A percentile compares a stretch with the other conserved stretches of the same genome.
phyloP scores from a whole-genome alignment of 768 basidiomycete species.

The Galerina sulciceps region DNA sequence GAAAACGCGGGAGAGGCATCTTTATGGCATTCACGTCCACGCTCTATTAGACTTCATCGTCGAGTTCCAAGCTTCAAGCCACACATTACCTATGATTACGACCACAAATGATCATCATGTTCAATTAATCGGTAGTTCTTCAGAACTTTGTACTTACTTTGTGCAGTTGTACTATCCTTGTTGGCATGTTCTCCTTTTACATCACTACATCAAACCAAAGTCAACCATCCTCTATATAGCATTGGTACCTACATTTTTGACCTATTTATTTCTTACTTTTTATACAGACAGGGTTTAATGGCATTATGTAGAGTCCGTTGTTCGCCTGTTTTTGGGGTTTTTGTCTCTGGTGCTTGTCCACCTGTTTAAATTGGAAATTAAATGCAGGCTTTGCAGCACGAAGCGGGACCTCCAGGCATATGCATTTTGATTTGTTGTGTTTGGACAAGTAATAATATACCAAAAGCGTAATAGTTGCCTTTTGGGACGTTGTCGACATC shows the following conservation, averaged over 20 bases:
- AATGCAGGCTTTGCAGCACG: too few relatives aligned
- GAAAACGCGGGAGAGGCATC: conserved; percentile 12
- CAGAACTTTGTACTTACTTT: conserved; percentile 12
- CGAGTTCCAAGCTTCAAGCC: not conserved
- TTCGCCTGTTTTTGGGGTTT: too few relatives aligned
- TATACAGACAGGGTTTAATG: not conserved
- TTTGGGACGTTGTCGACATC: not conserved
- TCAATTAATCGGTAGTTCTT: conserved; percentile 9
- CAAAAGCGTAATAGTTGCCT: conserved; percentile 1
- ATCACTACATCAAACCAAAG: not conserved
- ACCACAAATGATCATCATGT: conserved; percentile 10
- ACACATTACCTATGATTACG: conserved; percentile 5
- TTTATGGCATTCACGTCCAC: not conserved
- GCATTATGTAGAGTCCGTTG: not conserved
- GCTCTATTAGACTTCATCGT: not conserved
- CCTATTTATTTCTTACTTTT: conserved; percentile 1
- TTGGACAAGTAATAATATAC: too few relatives aligned
- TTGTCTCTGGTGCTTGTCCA: too few relatives aligned
- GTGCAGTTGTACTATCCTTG: conserved; percentile 10
- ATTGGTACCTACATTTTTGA: not conserved
- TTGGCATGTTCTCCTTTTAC: conserved; percentile 5
- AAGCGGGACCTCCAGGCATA: too few relatives aligned
- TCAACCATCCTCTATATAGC: not conserved
- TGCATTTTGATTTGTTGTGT: too few relatives aligned
- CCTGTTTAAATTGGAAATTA: too few relatives aligned